A percentile compares a stretch with the other conserved stretches of the same genome.
phyloP scores from a whole-genome alignment of 2,329 filamentous ascomycete species.

The Fusarium vanettenii region DNA sequence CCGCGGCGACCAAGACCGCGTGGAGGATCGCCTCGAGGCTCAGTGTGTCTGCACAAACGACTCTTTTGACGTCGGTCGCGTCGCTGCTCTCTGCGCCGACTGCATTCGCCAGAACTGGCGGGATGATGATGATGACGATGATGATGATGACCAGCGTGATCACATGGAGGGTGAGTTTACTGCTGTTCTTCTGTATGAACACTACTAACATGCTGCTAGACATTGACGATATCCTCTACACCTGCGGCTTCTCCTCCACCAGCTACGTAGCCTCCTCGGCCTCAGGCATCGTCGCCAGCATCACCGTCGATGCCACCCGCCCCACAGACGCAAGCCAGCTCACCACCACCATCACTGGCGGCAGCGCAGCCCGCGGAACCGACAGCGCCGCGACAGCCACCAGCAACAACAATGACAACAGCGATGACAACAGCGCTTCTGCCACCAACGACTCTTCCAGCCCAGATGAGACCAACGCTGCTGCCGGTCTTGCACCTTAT shows the following conservation, averaged over 20 bases:
- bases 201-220: slow-evolving; percentile 37
- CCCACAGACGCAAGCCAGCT: slow-evolving; percentile 49
- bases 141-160: slow-evolving; percentile 30
- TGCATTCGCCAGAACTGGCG: slow-evolving; percentile 51
- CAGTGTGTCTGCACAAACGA: slow-evolving; percentile 57
- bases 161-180: slow-evolving; percentile 38
- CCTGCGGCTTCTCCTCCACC: slow-evolving; percentile 50
- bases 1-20: slow-evolving; percentile 43
- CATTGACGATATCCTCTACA: slow-evolving; percentile 49
- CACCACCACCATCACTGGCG: slow-evolving; percentile 48
- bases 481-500: slow-evolving; percentile 24
- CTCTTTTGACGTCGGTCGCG: slow-evolving; percentile 52
- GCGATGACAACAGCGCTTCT: slow-evolving; percentile 4
- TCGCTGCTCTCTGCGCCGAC: slow-evolving; percentile 52
- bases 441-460: slow-evolving; percentile 21
- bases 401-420: slow-evolving; percentile 1
- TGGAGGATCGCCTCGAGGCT: slow-evolving; percentile 51
- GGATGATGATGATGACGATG: slow-evolving; percentile 32
- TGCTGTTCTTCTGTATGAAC: accelerated
- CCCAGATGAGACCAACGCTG: slow-evolving; percentile 32
- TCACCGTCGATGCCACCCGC: slow-evolving; percentile 48
- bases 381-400: slow-evolving; percentile 15
- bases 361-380: slow-evolving; percentile 21
- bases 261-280: slow-evolving; percentile 45
- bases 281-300: slow-evolving; percentile 40